Evolutionary conservation across 2,329 filamentous ascomycete genomes (phyloP), one percentile per base, ranked within the genome.

Genomic region (Fusarium pseudoanthophilum): DNA sequence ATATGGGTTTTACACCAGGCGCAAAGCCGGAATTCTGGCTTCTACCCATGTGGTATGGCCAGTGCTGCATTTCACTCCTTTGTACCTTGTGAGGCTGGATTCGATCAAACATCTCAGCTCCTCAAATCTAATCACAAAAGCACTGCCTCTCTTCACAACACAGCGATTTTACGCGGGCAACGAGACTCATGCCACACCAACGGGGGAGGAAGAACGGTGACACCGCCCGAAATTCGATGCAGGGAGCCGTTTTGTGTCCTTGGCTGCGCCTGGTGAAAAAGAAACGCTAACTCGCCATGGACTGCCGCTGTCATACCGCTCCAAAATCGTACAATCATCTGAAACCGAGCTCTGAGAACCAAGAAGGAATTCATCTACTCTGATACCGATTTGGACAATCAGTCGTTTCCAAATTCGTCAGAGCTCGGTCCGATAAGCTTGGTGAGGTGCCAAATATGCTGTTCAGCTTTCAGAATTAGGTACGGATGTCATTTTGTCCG

Each of bases 301-400:
- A 64, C 52, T 77, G 60, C 77, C 76, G 77, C 64, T 61, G 77
- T 79, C 71, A 61, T 58, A 79, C 75, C 64, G 64, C 62, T 59
- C 53, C 60, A 52, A 58, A 72, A 77, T 69, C 77, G 78, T 80
- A 73, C 76, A 67, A 78, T 78, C 69, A 75, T 79, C 63, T 79
- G 78, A 79, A 79, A 79, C 78, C 60, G 64, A 58, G 49, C 48
- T 56, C 69, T 69, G 68, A 72, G 63, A 57, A 69, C 64, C 53
- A 64, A 59, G 56, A 60, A 62, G 57, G 46, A 55, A 43, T 53
- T 46, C 37, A 51, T 56, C 63, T 52, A 40, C 55, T 49, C 34
- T 61, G 48, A 60, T 52, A 52, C 58, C 58, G 52, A 67, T 64
- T 43, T 56, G 57, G 65, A 68, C 39, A 73, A 72, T 53, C 46